phyloP scores from a whole-genome alignment of 306 rosid species.

The Calophaca sinica region DNA sequence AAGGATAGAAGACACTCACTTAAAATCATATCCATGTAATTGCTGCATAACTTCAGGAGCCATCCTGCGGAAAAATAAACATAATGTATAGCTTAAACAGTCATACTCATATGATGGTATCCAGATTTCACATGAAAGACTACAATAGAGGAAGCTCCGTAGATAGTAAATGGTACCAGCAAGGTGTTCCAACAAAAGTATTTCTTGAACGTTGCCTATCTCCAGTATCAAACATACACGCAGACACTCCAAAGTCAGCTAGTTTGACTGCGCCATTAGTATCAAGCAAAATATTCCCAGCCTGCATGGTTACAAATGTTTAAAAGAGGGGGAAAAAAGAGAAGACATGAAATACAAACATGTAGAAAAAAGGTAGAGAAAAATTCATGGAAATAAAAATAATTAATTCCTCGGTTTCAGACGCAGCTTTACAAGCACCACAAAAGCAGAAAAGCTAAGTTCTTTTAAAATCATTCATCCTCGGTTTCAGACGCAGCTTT shows the following conservation, averaged over 20 bases:
- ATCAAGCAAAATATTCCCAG: conserved; percentile 93
- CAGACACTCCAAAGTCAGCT: conserved; percentile 98
- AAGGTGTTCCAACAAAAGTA: conserved; percentile 99
- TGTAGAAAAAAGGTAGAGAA: conserved; percentile 16
- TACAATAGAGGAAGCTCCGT: conserved; percentile 30
- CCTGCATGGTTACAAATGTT: conserved; percentile 61
- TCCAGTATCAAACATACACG: conserved; percentile 93
- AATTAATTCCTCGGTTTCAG: conserved; percentile 3
- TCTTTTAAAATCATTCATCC: conserved; percentile 11
- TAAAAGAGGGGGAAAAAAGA: conserved; percentile 40
- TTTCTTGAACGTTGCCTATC: conserved; percentile 94
- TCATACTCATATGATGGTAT: conserved; percentile 11
- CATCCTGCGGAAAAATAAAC: conserved; percentile 73
- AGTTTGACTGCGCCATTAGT: conserved; percentile 87
- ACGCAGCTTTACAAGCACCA: conserved; percentile 41
- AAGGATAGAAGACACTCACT: conserved; percentile 62
- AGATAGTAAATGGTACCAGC: conserved; percentile 73
- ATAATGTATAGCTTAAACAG: conserved; percentile 36
- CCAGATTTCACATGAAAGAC: conserved; percentile 18
- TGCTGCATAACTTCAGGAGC: conserved; percentile 99
- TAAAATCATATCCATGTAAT: conserved; percentile 96
- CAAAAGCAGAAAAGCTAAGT: conserved; percentile 38
- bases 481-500: conserved; percentile 30
- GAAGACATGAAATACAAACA: conserved; percentile 26
- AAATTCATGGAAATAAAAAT: conserved; percentile 21